Conservation (phyloP, 164 flowering plant species). For the Vitis cinerea region DNA sequence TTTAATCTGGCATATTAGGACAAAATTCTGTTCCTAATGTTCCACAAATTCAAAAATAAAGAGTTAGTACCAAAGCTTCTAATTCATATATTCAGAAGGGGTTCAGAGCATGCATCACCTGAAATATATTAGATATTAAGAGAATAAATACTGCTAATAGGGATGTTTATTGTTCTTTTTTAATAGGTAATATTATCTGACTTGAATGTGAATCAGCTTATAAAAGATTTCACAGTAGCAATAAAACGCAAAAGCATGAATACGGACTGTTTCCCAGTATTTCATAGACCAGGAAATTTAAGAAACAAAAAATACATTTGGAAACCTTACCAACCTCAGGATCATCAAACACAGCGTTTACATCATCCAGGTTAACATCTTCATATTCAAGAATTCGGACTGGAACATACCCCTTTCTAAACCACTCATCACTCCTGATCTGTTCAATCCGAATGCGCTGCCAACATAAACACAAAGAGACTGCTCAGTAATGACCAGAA, state of each 20-base stretch:
- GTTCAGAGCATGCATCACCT: too few species aligned
- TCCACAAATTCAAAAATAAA: too few species aligned
- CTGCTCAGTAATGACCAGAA: not conserved
- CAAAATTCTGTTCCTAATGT: not conserved
- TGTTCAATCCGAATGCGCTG: slow-evolving; percentile 84
- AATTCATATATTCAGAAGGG: too few species aligned
- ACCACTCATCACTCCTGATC: slow-evolving; percentile 91
- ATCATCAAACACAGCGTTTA: slow-evolving; percentile 86
- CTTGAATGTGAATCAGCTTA: too few species aligned
- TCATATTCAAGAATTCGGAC: slow-evolving; percentile 65
- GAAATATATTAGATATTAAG: too few species aligned
- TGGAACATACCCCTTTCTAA: slow-evolving; percentile 62
- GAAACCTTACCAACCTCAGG: slow-evolving; percentile 67
- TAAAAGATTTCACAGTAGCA: not conserved
- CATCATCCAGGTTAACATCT: slow-evolving; percentile 91
- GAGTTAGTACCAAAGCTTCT: too few species aligned
- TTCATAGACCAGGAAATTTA: not conserved
- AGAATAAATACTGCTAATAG: too few species aligned
- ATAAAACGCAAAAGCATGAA: not conserved
- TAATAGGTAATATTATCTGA: too few species aligned
- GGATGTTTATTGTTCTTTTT: too few species aligned
- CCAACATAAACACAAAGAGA: slow-evolving; percentile 13
- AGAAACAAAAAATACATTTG: not conserved
- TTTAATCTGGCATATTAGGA: not conserved
- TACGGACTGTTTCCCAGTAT: too few species aligned